Base-by-base conservation (phyloP, 2,329 filamentous ascomycete species). In the Dactylellina parvicollis region DNA sequence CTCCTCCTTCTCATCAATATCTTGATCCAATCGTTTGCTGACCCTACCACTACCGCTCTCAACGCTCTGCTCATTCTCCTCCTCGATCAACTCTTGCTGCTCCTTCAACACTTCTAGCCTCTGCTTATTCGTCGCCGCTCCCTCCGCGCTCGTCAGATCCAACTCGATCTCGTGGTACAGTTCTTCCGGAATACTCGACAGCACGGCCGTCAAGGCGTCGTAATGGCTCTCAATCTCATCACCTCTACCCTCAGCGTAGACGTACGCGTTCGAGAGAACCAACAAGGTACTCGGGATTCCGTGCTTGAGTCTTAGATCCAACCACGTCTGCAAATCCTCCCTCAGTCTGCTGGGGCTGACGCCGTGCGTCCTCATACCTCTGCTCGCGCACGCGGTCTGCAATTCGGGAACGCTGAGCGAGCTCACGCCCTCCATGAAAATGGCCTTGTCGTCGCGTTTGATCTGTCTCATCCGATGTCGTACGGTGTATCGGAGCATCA, bases 131-230 rank as follows among this genome's bases (percentile, higher is more conserved):
- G 95, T 99, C 22, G 95, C 95, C 9, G 93, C 94, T 74, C 95
- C 95, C 83, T 99, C 95, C 52, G 94, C 93, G 74, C 90, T 96
- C 85, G 97, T 92, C 8, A 99, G 92, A 83, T 99, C 95, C 30
- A 99, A 90, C 82, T 98, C 95, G 75, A 99, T 97, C 84, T 99
- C 95, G 85, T 99, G 95, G 91, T 96, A 99, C 40, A 99, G 86
- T 81, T 99, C 95, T 82, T 99, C 95, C 2, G 95, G 95, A 75
- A 99, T 98, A 73, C 91, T 93, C 40, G 92, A 96, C 40, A 99
- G 85, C 3, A 99, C 95, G 62, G 92, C 91, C 73, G 93, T 92
- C 52, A 99, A 87, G 0, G 95, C 92, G 77, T 97, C 93, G 70
- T 99, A 92, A 83, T 98, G 94, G 74, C 88, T 91, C 30, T 90